Conservation (phyloP, 768 basidiomycete species). For the Leccinum truebloodii region DNA sequence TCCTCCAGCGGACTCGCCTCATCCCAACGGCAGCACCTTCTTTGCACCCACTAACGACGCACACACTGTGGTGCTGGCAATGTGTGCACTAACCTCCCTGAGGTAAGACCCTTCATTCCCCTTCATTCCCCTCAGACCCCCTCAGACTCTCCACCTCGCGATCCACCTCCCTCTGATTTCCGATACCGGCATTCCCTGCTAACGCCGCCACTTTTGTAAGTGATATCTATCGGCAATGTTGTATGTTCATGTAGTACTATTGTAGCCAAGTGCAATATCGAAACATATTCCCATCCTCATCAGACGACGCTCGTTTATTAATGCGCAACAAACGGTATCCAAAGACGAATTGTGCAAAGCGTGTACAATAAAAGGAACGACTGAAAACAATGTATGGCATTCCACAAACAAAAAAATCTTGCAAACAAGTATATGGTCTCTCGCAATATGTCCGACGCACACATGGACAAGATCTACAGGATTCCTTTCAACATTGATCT, state of each 20-base stretch:
- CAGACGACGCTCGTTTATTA: constrained; percentile 4
- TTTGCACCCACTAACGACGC: too few relatives aligned
- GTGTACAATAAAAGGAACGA: constrained; percentile 10
- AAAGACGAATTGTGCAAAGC: constrained; percentile 6
- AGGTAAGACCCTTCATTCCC: too few relatives aligned
- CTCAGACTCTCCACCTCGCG: too few relatives aligned
- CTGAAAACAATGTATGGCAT: not conserved
- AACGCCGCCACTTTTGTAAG: too few relatives aligned
- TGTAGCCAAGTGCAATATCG: constrained; percentile 17
- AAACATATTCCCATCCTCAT: constrained; percentile 3
- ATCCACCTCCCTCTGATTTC: too few relatives aligned
- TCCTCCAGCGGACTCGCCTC: too few relatives aligned
- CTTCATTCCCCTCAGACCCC: too few relatives aligned
- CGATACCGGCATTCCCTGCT: too few relatives aligned
- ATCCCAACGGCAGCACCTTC: too few relatives aligned
- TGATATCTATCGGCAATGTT: constrained; percentile 28
- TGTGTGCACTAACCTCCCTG: too few relatives aligned
- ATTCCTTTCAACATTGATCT: constrained; percentile 50
- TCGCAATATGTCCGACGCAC: constrained; percentile 11
- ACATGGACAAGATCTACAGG: constrained; percentile 6
- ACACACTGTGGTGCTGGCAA: too few relatives aligned
- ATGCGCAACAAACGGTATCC: constrained; percentile 13
- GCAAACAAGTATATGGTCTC: not conserved
- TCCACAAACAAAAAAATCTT: too few relatives aligned
- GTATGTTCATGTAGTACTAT: constrained; percentile 25